Conservation (phyloP, 164 flowering plant genomes). For the Cinnamomum micranthum region DNA sequence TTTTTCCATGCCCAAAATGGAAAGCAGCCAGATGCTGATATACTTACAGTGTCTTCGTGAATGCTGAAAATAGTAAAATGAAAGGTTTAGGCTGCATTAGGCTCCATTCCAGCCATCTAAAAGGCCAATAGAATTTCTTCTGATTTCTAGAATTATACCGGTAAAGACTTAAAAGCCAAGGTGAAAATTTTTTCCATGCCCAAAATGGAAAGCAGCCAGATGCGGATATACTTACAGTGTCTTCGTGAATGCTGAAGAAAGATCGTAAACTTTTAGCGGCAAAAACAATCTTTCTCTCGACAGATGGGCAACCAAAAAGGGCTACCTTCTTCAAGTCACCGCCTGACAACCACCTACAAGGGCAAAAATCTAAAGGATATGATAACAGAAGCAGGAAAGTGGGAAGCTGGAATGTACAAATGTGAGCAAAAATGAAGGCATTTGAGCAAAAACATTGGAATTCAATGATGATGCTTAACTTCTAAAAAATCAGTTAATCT, state of each 20-base stretch:
- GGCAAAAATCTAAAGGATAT: background rate
- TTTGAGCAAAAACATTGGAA: no score
- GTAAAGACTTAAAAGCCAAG: background rate
- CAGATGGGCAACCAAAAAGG: conserved; percentile 77
- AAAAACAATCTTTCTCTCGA: conserved; percentile 35
- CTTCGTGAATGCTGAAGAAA: conserved; percentile 60
- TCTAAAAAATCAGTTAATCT: no score
- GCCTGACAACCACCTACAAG: conserved; percentile 70
- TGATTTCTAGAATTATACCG: background rate
- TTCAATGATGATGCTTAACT: no score
- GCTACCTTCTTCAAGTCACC: conserved; percentile 66
- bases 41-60: no score
- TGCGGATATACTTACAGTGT: conserved; percentile 42
- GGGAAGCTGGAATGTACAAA: background rate
- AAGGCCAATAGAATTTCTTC: background rate
- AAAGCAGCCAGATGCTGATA: no score
- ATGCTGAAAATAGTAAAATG: background rate
- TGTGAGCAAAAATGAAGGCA: background rate
- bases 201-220: background rate
- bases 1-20: no score
- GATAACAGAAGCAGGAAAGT: background rate
- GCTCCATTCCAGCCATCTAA: background rate
- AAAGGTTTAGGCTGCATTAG: background rate
- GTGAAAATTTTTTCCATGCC: background rate
- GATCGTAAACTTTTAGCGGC: conserved; percentile 67